Conservation (phyloP, 1,139 yeast species). For the Suhomyces bokatorum region DNA sequence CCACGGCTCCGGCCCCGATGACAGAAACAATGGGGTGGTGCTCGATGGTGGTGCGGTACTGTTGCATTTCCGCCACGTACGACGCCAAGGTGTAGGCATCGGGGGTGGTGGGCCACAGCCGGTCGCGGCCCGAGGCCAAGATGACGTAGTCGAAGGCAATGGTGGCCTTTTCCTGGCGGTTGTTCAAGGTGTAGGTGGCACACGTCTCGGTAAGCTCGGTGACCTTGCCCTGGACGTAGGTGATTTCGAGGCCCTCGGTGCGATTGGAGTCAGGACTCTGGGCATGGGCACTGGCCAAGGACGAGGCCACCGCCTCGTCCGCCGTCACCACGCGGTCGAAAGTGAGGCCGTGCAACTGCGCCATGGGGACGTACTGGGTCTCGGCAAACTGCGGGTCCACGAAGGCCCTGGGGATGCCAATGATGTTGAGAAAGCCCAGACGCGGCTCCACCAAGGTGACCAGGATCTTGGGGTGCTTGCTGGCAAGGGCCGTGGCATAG, state of each 20-base stretch:
- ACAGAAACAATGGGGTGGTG: constrained; percentile 31
- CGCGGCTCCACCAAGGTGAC: constrained; percentile 52
- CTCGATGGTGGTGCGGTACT: constrained; percentile 26
- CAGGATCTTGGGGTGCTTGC: constrained; percentile 25
- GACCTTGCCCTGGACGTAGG: constrained; percentile 46
- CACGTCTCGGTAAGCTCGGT: constrained; percentile 28
- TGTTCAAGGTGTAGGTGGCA: constrained; percentile 26
- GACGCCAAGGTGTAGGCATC: constrained; percentile 30
- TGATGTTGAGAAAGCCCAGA: constrained; percentile 51
- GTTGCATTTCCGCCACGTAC: constrained; percentile 36
- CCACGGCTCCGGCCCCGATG: constrained; percentile 55
- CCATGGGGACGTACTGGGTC: constrained; percentile 41
- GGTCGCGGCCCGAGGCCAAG: constrained; percentile 51
- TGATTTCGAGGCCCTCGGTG: constrained; percentile 22
- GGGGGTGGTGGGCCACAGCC: constrained; percentile 59
- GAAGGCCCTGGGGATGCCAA: constrained; percentile 53
- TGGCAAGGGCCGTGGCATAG: constrained; percentile 13
- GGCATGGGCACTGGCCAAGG: constrained; percentile 15
- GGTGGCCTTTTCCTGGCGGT: constrained; percentile 17
- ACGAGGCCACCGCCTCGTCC: constrained; percentile 19
- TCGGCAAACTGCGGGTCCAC: constrained; percentile 49
- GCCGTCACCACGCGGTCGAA: constrained; percentile 31
- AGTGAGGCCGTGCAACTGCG: constrained; percentile 30
- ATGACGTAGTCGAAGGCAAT: constrained; percentile 51
- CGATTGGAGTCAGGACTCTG: constrained; percentile 17